Evolutionary conservation across 352 stramenopile species (phyloP).

Genomic region (Peronospora destructor): DNA sequence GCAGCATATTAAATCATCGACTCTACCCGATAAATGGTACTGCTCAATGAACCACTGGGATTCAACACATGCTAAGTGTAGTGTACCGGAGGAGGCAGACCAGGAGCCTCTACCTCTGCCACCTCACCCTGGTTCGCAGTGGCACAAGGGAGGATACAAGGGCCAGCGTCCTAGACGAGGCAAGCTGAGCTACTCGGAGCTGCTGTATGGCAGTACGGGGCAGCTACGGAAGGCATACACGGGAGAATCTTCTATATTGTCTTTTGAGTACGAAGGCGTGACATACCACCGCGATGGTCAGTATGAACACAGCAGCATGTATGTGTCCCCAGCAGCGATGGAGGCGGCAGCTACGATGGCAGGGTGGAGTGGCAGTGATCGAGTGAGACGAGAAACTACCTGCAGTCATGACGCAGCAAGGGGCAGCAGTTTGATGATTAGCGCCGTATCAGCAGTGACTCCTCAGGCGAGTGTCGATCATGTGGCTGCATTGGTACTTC

Average conservation of each 20-base stretch:
- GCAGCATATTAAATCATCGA: constrained; percentile 85
- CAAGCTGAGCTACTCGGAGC: constrained; percentile 78
- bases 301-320: constrained; percentile 80
- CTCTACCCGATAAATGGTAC: constrained; percentile 93
- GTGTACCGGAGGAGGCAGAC: constrained; percentile 67
- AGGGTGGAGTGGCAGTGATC: constrained; percentile 30
- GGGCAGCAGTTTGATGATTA: constrained; percentile 4
- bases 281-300: constrained; percentile 71
- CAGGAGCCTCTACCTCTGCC: constrained; percentile 53
- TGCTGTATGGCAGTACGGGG: constrained; percentile 72
- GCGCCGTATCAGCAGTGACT: constrained; percentile 7
- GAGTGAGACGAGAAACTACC: constrained; percentile 17
- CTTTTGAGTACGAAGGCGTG: constrained; percentile 66
- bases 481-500: constrained; percentile 41
- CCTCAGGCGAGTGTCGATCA: constrained; percentile 32
- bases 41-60: constrained; percentile 95
- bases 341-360: constrained; percentile 21
- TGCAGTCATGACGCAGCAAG: constrained; percentile 3
- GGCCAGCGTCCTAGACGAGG: constrained; percentile 41
- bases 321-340: constrained; percentile 46
- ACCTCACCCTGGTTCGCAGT: constrained; percentile 37
- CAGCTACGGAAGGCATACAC: constrained; percentile 82
- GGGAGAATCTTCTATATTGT: constrained; percentile 62
- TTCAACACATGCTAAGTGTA: constrained; percentile 63
- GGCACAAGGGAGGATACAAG: constrained; percentile 46